These are phyloP conservation scores for Exophiala calicioides DNA, from an alignment of 2,329 filamentous ascomycete species.

Conservation along the genomic window DNA sequence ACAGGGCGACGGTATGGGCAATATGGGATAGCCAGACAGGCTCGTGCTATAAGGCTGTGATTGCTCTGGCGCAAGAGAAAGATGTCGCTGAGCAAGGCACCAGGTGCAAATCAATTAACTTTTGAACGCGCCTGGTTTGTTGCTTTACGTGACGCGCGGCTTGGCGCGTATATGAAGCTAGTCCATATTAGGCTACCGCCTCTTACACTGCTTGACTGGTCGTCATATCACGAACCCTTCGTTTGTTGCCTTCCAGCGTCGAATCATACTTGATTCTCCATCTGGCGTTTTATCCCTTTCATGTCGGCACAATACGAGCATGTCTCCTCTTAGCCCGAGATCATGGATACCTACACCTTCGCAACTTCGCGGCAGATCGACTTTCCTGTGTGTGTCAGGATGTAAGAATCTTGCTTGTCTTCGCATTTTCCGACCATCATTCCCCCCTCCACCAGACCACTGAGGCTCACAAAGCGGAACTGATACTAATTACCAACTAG, in stretches of 20 bases:
- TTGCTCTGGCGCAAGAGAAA: too few relatives aligned
- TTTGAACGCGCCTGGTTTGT: too few relatives aligned
- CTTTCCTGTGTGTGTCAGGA: slow-evolving; percentile 66
- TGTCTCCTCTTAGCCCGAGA: not conserved
- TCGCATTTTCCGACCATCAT: not conserved
- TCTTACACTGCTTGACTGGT: not conserved
- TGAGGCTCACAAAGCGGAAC: not conserved
- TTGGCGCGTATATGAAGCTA: not conserved
- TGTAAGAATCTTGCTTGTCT: slow-evolving; percentile 49
- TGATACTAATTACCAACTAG: slow-evolving; percentile 44
- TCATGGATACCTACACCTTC: slow-evolving; percentile 95
- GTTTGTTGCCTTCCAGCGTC: not conserved
- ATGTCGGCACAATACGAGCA: not conserved
- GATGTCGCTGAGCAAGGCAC: too few relatives aligned
- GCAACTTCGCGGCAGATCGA: slow-evolving; percentile 83
- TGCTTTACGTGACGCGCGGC: not conserved
- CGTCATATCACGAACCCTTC: too few relatives aligned
- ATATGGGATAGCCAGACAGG: too few relatives aligned
- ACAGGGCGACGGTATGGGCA: not conserved
- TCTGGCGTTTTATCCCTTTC: not conserved
- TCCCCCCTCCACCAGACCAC: not conserved
- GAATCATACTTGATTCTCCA: not conserved
- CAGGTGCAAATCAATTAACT: too few relatives aligned
- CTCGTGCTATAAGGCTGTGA: too few relatives aligned
- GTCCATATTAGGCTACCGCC: not conserved